Percentiles rank a stretch among this genome's conserved stretches.
Evolutionary conservation across 140 eudicot genomes (phyloP).

Genomic region (Ambrosia hybrid): DNA sequence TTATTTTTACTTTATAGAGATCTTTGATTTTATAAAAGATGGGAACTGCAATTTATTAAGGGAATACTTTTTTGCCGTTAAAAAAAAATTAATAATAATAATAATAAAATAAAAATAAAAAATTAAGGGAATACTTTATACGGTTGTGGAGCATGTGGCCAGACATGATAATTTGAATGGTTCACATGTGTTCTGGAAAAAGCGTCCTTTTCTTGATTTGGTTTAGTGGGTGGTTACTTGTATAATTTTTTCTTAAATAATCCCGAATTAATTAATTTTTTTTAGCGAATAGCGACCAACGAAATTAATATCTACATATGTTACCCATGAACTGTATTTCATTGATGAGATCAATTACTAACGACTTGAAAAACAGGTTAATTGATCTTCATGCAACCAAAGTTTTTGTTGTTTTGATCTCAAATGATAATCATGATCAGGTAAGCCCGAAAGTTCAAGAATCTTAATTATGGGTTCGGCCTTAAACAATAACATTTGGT

Average conservation of each 20-base stretch:
- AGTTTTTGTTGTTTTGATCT: not conserved
- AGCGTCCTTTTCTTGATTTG: constrained; percentile 37
- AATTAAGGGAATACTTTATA: constrained; percentile 28
- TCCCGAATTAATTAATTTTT: constrained; percentile 27
- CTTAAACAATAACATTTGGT: not conserved
- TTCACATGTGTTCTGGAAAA: constrained; percentile 38
- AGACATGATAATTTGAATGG: constrained; percentile 42
- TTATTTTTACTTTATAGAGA: constrained; percentile 25
- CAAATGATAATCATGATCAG: not conserved
- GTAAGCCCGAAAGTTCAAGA: not conserved
- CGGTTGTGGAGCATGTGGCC: constrained; percentile 45
- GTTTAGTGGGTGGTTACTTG: constrained; percentile 36
- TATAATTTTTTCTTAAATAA: constrained; percentile 24
- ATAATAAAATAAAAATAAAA: too few relatives aligned
- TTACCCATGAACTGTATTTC: constrained; percentile 18
- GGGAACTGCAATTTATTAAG: constrained; percentile 7
- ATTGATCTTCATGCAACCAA: not conserved
- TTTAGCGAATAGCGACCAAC: too few relatives aligned
- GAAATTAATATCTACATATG: constrained; percentile 1
- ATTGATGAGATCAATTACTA: constrained; percentile 15
- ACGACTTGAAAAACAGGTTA: not conserved
- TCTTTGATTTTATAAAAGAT: constrained; percentile 35
- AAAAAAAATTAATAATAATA: too few relatives aligned
- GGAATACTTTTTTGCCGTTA: too few relatives aligned
- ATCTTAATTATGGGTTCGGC: not conserved